phyloP scores from a whole-genome alignment of 148 eudicot genomes.

The Gaultheria prostrata region DNA sequence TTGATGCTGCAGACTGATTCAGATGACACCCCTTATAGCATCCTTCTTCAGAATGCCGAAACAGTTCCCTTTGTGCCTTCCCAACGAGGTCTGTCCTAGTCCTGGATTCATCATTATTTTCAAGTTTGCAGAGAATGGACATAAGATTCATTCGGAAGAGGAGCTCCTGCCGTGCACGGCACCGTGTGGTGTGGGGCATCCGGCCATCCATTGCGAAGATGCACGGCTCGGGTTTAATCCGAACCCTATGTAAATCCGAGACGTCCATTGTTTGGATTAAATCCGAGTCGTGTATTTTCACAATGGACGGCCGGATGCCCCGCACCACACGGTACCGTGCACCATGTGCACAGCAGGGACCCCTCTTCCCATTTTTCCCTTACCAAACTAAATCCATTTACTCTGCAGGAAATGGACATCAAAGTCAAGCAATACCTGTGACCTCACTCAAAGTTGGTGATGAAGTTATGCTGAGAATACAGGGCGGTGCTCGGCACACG shows the following conservation, averaged over 20 bases:
- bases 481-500: conserved; percentile 93
- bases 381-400: not conserved
- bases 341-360: too few relatives aligned
- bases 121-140: not conserved
- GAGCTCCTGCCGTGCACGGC: too few relatives aligned
- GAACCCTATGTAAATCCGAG: too few relatives aligned
- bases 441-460: conserved; percentile 85
- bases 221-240: too few relatives aligned
- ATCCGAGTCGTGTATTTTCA: too few relatives aligned
- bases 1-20: conserved; percentile 36
- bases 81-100: conserved; percentile 25
- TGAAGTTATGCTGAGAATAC: conserved; percentile 67
- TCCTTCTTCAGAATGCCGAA: conserved; percentile 89
- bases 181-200: too few relatives aligned
- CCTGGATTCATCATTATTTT: not conserved
- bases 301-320: too few relatives aligned
- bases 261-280: too few relatives aligned
- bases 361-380: too few relatives aligned
- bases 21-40: conserved; percentile 49
- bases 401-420: conserved; percentile 27
- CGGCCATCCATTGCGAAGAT: too few relatives aligned
- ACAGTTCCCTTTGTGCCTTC: conserved; percentile 58
- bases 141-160: not conserved
- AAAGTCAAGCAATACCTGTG: conserved; percentile 62
- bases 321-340: too few relatives aligned